Base-by-base conservation (phyloP, 345 rosid genomes). In the Pugionium cornutum region DNA sequence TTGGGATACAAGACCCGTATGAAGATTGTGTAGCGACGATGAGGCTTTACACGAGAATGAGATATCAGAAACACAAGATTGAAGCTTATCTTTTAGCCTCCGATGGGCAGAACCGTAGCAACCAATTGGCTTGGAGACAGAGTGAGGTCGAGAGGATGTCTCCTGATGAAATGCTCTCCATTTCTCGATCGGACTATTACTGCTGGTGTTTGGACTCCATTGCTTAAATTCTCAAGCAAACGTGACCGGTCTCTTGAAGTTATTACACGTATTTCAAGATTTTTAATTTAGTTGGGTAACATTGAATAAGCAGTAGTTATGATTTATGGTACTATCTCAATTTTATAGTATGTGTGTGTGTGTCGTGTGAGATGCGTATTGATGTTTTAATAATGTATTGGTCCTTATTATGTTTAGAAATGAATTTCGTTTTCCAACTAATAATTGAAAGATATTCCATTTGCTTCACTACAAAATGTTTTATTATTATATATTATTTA, bases 31-130 rank as follows among this genome's bases (percentile, higher is more conserved):
- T 85, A 8, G 97, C 96, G 6, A 76, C 91, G 31, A 84, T 89
- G 98, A 86, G 94, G 80, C 88, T 92, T 57, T 92, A 92, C 82
- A 76, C 61, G 73, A 83, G 97, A 75, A 92, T 89, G 98, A 83
- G 85, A 75, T 76, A 70, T 7, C 97, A 86, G 72, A 77, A 7
- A 18, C 98, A 92, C 62, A 45, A 3, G 69, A 77, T 62, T 25
- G 88, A 92, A 75, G 81, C 83, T 27, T 69, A 70, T 52, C 91
- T 96, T 29, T 78, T 86, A 37, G 89, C 91, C 31, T 75, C 87
- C 0, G 95, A 89, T 37, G 86, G 91, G 2, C 98, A 79, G 65
- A 88, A 88, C 75, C 81, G 89, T 9, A 84, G 86, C 70, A 89
- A 84, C 59, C 83, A 83, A 6, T 86, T 83, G 5, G 53, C 83